A percentile compares a stretch with the other conserved stretches of the same genome.
Evolutionary conservation across 805 yeast genomes (phyloP).

Genomic region (Cyberlindnera maritima): DNA sequence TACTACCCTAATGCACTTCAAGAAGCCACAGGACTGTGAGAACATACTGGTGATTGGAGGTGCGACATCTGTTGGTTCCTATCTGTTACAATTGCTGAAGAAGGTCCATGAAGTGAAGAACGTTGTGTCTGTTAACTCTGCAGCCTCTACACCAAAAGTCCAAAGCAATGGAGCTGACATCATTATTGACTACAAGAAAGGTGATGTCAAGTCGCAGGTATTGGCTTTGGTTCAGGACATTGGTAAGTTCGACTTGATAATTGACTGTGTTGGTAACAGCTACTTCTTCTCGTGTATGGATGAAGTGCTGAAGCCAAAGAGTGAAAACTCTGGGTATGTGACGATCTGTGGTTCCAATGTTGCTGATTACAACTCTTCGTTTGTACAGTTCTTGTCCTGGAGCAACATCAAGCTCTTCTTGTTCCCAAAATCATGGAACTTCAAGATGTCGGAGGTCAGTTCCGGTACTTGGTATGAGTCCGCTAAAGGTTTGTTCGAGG

Average conservation of each 20-base stretch:
- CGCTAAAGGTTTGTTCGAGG: slow-evolving; percentile 35
- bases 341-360: slow-evolving; percentile 57
- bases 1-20: slow-evolving; percentile 32
- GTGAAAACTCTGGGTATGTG: slow-evolving; percentile 46
- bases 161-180: slow-evolving; percentile 52
- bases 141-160: slow-evolving; percentile 42
- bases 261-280: slow-evolving; percentile 63
- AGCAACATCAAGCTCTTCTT: slow-evolving; percentile 9
- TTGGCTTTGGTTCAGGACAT: slow-evolving; percentile 23
- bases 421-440: slow-evolving; percentile 27
- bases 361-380: slow-evolving; percentile 24
- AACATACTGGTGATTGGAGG: slow-evolving; percentile 69
- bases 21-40: slow-evolving; percentile 39
- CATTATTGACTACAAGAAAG: slow-evolving; percentile 53
- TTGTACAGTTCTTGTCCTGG: slow-evolving; percentile 7
- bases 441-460: slow-evolving; percentile 16
- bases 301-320: slow-evolving; percentile 42
- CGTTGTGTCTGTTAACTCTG: slow-evolving; percentile 57
- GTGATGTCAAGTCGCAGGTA: slow-evolving; percentile 34
- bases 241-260: slow-evolving; percentile 53
- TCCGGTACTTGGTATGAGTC: slow-evolving; percentile 22
- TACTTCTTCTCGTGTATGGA: slow-evolving; percentile 45
- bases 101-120: slow-evolving; percentile 41
- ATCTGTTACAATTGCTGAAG: slow-evolving; percentile 55
- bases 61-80: slow-evolving; percentile 64